Base-by-base conservation (phyloP, 768 basidiomycete species). In the Termitomyces sp. region DNA sequence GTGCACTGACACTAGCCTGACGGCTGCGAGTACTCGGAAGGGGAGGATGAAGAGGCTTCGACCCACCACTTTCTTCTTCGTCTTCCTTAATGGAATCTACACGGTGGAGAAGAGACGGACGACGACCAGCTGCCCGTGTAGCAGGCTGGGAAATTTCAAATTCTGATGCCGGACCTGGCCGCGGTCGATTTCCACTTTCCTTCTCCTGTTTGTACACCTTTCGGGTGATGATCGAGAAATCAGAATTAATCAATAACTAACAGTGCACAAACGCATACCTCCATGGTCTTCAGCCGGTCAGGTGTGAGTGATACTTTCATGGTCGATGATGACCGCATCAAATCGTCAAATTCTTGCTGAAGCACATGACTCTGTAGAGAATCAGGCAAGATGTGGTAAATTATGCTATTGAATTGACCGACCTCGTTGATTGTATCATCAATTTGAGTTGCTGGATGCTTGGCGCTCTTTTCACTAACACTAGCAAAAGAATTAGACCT, bases 301-400 rank as follows among this genome's bases (percentile, higher is more conserved):
- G 95, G 95, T 34, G 95, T 98, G 61, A 97, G 80, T 42, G 94
- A 96, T 65, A 98, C 87, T 69, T 93, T 97, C 89, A 97, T 90
- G 20, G 95, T 98, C 57, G 88, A 80, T 59, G 88, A 84, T 58
- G 91, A 93, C 52, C 84, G 85, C 85, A 98, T 88, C 71, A 98
- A 77, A 70, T 93, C 86, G 72, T 98, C 95, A 70, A 98, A 98
- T 69, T 96, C 91, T 61, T 89, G 86, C 56, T 83, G 77, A 65
- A 81, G 69, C 61, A 75, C 68, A 68, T 81, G 70, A 68, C 85
- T 82, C 84, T 89, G 64, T 62, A 41, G 60, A 59, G 51, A 55
- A 44, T 58, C 52, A 67, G 34, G 58, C 54, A 66, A 31, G 60
- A 59, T 53, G 26, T 58, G 51, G 59, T 50, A 45, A 24, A 15